phyloP scores from a whole-genome alignment of 2,329 filamentous ascomycete species.

The Stagonosporopsis vannaccii region DNA sequence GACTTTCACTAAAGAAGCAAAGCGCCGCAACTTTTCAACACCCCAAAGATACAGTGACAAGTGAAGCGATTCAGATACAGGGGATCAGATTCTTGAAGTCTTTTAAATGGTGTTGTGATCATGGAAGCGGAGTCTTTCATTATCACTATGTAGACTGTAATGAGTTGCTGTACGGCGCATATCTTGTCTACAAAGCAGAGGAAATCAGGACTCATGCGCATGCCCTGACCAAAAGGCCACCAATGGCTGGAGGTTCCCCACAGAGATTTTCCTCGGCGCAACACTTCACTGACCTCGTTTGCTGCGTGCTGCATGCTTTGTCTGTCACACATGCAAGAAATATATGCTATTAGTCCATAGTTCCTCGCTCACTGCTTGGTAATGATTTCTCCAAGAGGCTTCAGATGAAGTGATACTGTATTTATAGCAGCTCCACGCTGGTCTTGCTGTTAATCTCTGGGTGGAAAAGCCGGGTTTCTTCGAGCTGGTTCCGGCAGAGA shows the following conservation, averaged over 20 bases:
- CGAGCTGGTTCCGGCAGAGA: background rate
- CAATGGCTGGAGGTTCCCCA: too few species aligned
- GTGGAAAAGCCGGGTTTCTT: background rate
- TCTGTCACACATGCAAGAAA: background rate
- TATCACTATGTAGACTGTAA: background rate
- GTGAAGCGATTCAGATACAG: too few species aligned
- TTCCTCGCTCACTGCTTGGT: background rate
- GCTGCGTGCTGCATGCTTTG: background rate
- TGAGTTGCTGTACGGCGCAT: too few species aligned
- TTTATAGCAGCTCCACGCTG: background rate
- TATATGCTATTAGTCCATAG: too few species aligned
- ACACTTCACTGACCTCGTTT: background rate
- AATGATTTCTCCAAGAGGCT: background rate
- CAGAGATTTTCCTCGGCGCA: too few species aligned
- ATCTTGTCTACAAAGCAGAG: background rate
- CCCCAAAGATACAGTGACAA: too few species aligned
- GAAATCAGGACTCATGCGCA: background rate
- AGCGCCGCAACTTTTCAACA: too few species aligned
- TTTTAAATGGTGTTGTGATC: too few species aligned
- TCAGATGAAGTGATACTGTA: background rate
- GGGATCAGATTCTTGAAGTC: too few species aligned
- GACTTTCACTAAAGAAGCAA: background rate
- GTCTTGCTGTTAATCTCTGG: background rate
- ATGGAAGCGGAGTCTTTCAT: too few species aligned
- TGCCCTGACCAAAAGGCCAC: background rate